These are phyloP conservation scores for Scheffersomyces coipomensis DNA, from an alignment of 805 yeast species.

Conservation along the genomic window DNA sequence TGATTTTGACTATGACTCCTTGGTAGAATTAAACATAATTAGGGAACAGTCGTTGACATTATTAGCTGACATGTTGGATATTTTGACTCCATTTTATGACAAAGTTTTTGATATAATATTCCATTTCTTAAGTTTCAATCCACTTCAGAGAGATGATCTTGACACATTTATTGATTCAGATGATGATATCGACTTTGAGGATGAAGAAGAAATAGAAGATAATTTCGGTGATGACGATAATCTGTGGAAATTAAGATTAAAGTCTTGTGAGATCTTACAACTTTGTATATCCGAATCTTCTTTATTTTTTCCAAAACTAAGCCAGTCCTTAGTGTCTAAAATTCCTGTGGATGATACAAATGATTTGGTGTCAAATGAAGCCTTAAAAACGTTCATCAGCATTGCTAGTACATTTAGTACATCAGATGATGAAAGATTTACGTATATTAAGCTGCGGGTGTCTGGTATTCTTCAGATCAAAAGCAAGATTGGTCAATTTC, in stretches of 20 bases:
- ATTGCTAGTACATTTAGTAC: conserved; percentile 2
- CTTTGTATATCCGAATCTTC: conserved; percentile 34
- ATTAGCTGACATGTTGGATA: conserved; percentile 30
- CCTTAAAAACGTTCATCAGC: conserved; percentile 33
- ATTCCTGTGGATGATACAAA: conserved; percentile 41
- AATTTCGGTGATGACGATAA: conserved; percentile 42
- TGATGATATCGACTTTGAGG: conserved; percentile 36
- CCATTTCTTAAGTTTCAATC: conserved; percentile 29
- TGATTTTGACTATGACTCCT: conserved; percentile 44
- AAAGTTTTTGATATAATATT: conserved; percentile 16
- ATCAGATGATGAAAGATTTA: not conserved
- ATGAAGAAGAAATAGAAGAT: conserved; percentile 45
- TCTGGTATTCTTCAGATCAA: conserved; percentile 18
- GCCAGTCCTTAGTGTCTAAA: conserved; percentile 3
- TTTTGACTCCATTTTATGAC: conserved; percentile 9
- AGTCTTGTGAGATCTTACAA: conserved; percentile 44
- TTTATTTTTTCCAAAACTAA: conserved; percentile 6
- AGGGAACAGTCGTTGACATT: conserved; percentile 52
- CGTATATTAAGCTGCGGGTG: conserved; percentile 20
- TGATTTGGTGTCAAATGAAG: conserved; percentile 50
- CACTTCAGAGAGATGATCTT: conserved; percentile 29
- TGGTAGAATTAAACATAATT: conserved; percentile 42
- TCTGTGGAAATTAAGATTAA: conserved; percentile 61
- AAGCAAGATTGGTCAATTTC: conserved; percentile 18
- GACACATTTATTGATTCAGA: conserved; percentile 35